Percentiles rank a stretch among this genome's conserved stretches.
Conservation (phyloP, 495 filamentous ascomycete genomes). For the Barbatosphaeria neglecta region DNA sequence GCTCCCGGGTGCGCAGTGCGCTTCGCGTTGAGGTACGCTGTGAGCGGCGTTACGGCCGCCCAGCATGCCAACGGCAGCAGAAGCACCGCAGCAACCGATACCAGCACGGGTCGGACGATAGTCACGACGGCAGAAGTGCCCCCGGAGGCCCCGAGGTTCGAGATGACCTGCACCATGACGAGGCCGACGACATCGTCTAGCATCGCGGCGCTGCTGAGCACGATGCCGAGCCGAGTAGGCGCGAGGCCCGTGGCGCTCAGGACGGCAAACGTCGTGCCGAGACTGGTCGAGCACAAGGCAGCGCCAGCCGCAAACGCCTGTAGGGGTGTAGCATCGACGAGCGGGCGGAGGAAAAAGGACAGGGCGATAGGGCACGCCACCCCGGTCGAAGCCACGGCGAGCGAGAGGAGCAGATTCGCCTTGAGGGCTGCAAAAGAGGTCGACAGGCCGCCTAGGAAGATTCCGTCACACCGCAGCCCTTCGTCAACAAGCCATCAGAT, state of each 20-base stretch:
- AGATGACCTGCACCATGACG: conserved; percentile 62
- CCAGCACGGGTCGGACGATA: conserved; percentile 46
- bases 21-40: conserved; percentile 5
- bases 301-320: conserved; percentile 68
- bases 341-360: conserved; percentile 45
- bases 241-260: conserved; percentile 42
- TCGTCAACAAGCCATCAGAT: too few species aligned
- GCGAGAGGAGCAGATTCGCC: conserved; percentile 48
- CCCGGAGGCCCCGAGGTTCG: conserved; percentile 26
- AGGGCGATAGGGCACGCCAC: conserved; percentile 54
- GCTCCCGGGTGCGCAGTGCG: not conserved
- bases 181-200: conserved; percentile 75
- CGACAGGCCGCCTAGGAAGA: conserved; percentile 46
- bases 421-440: conserved; percentile 48
- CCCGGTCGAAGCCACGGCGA: conserved; percentile 51
- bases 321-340: conserved; percentile 29
- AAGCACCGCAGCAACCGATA: conserved; percentile 45
- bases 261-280: conserved; percentile 72
- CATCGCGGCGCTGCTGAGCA: conserved; percentile 64
- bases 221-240: conserved; percentile 52
- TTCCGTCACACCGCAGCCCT: too few species aligned
- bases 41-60: conserved; percentile 29
- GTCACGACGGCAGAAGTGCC: conserved; percentile 27
- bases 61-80: conserved; percentile 32
- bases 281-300: conserved; percentile 61